Evolutionary conservation across 2,329 filamentous ascomycete genomes (phyloP).

Genomic region (Lachnellula hyalina): DNA sequence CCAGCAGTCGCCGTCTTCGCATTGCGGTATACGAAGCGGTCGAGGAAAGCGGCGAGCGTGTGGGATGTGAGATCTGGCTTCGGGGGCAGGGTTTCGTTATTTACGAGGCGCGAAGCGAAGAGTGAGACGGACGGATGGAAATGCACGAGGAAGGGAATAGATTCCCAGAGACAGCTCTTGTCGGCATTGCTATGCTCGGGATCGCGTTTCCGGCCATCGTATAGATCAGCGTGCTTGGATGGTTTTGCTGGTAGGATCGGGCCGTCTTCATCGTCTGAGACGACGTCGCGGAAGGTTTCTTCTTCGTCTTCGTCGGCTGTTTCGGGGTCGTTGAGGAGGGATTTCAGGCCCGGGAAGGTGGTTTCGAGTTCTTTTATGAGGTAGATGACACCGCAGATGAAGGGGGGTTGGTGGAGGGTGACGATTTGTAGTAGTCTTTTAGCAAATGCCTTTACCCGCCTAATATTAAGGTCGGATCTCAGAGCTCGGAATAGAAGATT

Average conservation of each 20-base stretch:
- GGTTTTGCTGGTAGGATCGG: conserved; percentile 1
- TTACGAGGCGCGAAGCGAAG: conserved; percentile 68
- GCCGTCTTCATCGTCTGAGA: conserved; percentile 45
- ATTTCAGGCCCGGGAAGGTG: conserved; percentile 73
- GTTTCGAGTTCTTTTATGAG: conserved; percentile 75
- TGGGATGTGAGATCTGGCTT: conserved; percentile 90
- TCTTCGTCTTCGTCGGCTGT: conserved; percentile 62
- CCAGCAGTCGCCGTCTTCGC: conserved; percentile 63
- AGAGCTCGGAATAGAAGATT: conserved; percentile 85
- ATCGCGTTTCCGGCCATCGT: conserved; percentile 87
- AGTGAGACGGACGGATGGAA: conserved; percentile 91
- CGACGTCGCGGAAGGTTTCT: conserved; percentile 55
- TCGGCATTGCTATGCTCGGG: conserved; percentile 93
- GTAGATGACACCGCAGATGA: conserved; percentile 89
- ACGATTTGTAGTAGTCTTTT: conserved; percentile 88
- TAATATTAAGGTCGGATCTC: conserved; percentile 84
- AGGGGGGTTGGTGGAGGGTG: conserved; percentile 84
- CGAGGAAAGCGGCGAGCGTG: conserved; percentile 89
- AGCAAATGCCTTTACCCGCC: conserved; percentile 90
- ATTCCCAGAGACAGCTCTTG: conserved; percentile 86
- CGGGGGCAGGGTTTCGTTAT: conserved; percentile 64
- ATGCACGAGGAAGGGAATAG: conserved; percentile 70
- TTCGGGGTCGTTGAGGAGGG: conserved; percentile 76
- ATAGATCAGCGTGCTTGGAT: conserved; percentile 37
- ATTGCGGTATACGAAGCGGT: conserved; percentile 97